Evolutionary conservation across 371 early-diverging fungal genomes (phyloP).

Genomic region (Lichtheimia hyalospora): DNA sequence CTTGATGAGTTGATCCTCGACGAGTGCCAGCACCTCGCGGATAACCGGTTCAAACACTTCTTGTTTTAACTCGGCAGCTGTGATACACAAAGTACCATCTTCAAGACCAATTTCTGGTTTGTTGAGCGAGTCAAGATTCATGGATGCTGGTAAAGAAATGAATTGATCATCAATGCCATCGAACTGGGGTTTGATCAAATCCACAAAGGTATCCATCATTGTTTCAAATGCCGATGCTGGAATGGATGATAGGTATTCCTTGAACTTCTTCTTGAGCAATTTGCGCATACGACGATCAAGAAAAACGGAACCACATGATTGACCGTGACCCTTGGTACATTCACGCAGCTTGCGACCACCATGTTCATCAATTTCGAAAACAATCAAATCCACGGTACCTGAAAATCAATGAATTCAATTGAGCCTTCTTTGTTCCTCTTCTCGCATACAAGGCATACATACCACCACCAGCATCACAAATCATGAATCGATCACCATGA

Average conservation of each 20-base stretch:
- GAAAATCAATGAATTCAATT: not conserved
- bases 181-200: constrained; percentile 54
- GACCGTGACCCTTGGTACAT: constrained; percentile 60
- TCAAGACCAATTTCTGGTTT: constrained; percentile 54
- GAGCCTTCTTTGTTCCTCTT: not conserved
- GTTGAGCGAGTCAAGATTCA: constrained; percentile 45
- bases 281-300: constrained; percentile 59
- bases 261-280: constrained; percentile 50
- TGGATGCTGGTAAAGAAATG: constrained; percentile 47
- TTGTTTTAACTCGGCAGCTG: constrained; percentile 47
- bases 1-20: constrained; percentile 43
- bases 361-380: constrained; percentile 35
- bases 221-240: constrained; percentile 56
- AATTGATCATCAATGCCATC: constrained; percentile 55
- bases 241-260: constrained; percentile 47
- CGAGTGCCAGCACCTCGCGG: constrained; percentile 36
- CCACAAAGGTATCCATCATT: constrained; percentile 56
- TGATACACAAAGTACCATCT: constrained; percentile 50
- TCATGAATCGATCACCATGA: constrained; percentile 53
- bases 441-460: too few relatives aligned
- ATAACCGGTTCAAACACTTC: constrained; percentile 51
- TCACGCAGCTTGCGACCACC: constrained; percentile 45
- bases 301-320: constrained; percentile 57
- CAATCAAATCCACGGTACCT: constrained; percentile 41
- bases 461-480: constrained; percentile 52